Conservation (phyloP, 352 stramenopile genomes). For the Pythium dissotocum region DNA sequence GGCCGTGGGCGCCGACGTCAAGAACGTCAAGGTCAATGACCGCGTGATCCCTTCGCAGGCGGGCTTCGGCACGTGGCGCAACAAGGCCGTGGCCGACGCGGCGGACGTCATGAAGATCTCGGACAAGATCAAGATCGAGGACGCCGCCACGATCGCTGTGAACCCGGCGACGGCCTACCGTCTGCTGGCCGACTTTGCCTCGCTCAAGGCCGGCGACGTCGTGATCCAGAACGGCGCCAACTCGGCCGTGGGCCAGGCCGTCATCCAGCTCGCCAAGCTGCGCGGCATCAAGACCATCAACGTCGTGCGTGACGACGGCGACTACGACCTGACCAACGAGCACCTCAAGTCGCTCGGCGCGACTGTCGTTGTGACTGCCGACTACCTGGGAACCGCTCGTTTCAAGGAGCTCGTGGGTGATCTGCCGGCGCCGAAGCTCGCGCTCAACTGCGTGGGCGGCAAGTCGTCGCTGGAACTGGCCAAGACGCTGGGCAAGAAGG, state of each 20-base stretch:
- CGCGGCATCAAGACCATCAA: constrained; percentile 91
- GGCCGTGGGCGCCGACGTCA: constrained; percentile 77
- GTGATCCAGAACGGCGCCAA: constrained; percentile 92
- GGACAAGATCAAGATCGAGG: constrained; percentile 84
- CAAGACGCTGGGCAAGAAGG: constrained; percentile 73
- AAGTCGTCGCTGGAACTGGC: constrained; percentile 67
- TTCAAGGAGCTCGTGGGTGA: constrained; percentile 86
- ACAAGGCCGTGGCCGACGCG: constrained; percentile 64
- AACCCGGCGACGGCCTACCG: constrained; percentile 88
- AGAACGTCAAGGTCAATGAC: constrained; percentile 87
- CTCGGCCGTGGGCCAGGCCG: constrained; percentile 82
- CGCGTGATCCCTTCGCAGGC: constrained; percentile 73
- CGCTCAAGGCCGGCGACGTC: constrained; percentile 77
- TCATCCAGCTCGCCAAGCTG: constrained; percentile 87
- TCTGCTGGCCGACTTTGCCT: constrained; percentile 83
- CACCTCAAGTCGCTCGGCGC: constrained; percentile 81
- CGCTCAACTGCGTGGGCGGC: constrained; percentile 81
- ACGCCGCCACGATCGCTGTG: constrained; percentile 79
- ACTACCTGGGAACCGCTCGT: constrained; percentile 76
- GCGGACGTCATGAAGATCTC: constrained; percentile 72
- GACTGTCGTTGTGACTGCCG: constrained; percentile 66
- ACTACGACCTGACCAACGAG: constrained; percentile 76
- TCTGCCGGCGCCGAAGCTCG: constrained; percentile 82
- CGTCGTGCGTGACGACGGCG: constrained; percentile 80
- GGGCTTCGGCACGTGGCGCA: constrained; percentile 80